These are phyloP conservation scores for Pythium sp. DNA, from an alignment of 352 stramenopile genomes.

Conservation along the genomic window DNA sequence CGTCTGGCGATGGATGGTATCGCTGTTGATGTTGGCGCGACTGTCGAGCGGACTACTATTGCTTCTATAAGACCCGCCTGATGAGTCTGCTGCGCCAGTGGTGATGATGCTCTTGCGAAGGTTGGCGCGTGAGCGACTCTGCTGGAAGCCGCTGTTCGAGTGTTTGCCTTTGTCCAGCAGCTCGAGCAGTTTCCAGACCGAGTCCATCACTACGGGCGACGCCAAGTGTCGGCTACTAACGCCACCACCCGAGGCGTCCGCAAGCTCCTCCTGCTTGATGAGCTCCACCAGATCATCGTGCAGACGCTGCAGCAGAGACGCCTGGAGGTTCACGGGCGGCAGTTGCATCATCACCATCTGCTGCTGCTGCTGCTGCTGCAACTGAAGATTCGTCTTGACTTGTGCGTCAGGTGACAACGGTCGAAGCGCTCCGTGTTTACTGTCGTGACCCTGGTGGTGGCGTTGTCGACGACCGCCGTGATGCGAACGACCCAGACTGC, in stretches of 20 bases:
- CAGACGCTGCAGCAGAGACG: constrained; percentile 34
- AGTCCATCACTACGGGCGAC: constrained; percentile 16
- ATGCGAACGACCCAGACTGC: neutral
- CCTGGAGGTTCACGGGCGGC: constrained; percentile 8
- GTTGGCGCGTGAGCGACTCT: neutral
- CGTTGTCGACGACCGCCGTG: constrained; percentile 4
- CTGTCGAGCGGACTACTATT: neutral
- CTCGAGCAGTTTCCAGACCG: constrained; percentile 30
- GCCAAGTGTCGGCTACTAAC: constrained; percentile 30
- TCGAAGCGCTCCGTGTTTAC: neutral
- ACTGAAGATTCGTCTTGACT: neutral
- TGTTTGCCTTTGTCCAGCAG: constrained; percentile 32
- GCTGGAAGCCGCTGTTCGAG: neutral
- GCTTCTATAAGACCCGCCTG: too few species aligned
- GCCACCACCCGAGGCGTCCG: neutral
- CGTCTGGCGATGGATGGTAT: neutral
- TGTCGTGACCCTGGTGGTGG: constrained; percentile 13
- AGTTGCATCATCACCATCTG: neutral
- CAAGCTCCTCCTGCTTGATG: constrained; percentile 40
- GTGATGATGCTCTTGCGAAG: neutral
- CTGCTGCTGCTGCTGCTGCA: neutral
- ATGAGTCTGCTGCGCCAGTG: neutral
- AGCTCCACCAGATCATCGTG: constrained; percentile 51
- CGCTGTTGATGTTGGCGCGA: constrained; percentile 10
- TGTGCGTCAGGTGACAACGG: neutral